Evolutionary conservation across 2,329 filamentous ascomycete genomes (phyloP), one percentile per base, ranked within the genome.

Genomic region (Fusarium pilosicola): DNA sequence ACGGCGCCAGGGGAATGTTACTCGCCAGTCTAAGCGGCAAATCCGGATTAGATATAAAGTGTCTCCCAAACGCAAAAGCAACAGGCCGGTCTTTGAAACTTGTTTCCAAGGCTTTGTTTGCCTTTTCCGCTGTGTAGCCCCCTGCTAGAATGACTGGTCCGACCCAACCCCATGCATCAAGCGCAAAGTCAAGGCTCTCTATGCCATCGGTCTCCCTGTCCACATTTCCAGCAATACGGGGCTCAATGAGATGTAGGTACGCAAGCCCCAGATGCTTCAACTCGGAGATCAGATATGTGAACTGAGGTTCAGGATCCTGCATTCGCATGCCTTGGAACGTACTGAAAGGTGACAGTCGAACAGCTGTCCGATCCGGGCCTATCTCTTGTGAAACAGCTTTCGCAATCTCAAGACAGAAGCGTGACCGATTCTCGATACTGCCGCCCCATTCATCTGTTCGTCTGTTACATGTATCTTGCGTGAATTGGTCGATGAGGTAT

Each of bases 291-390:
- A 92, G 77, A 73, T 93, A 83, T 2, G 81, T 83, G 77, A 93
- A 94, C 68, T 93, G 90, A 1, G 90, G 88, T 12, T 88, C 74
- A 0, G 91, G 90, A 3, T 63, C 59, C 2, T 92, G 85, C 5
- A 92, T 91, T 5, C 83, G 81, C 90, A 93, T 91, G 42, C 85
- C 86, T 68, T 92, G 89, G 81, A 90, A 92, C 0, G 81, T 80
- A 55, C 85, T 87, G 81, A 86, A 92, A 0, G 91, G 91, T 8
- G 84, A 88, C 14, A 93, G 79, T 6, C 91, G 86, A 48, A 92
- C 86, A 4, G 84, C 88, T 13, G 86, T 84, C 41, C 83, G 83
- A 8, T 90, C 85, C 0, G 85, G 79, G 6, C 90, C 90, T 12
- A 88, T 78, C 0, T 82, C 83, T 0, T 77, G 77, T 2, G 80